Evolutionary conservation across 2,329 filamentous ascomycete species (phyloP), one percentile per base, ranked within the genome.

Genomic region (Triangularia setosa): DNA sequence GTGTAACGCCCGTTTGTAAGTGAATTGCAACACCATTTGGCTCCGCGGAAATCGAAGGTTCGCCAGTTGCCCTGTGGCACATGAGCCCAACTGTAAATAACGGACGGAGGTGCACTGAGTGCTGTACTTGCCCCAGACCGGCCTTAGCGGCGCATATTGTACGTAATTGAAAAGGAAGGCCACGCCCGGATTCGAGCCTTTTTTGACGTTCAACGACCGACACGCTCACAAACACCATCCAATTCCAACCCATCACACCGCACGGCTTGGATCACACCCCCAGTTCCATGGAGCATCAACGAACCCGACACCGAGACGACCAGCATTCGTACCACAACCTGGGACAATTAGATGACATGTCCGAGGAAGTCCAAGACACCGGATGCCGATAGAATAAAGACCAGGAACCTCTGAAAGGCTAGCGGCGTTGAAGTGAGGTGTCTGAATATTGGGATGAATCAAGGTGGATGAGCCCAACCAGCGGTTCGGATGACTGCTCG

Each of bases 121-220:
- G 65, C 65, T 35, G 58, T 44, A 62, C 65, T 61, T 63, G 57
- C 25, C 64, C 63, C 23, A 59, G 60, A 65, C 67, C 25, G 44
- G 68, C 60, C 64, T 71, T 68, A 69, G 68, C 66, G 66, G 68
- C 61, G 56, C 59, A 63, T 61, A 67, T 73, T 73, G 72, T 74
- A 74, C 72, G 72, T 74, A 74, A 74, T 72, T 68, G 69, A 72
- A 72, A 72, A 68, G 65, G 55, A 40, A 53, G 18, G 52, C 48
- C 59, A 52, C 64, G 61, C 65, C 63, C 65, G 54, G 21, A 25
- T 55, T 55, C 52, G 25, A 55, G 52, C 52, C 23, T 25, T 55
- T 55, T 27, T 25, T 25, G 52, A 55, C 52, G 52, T 55, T 55
- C 52, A 55, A 55, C 52, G n/a, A 25, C 23, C 23, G 23, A 55